Conservation (phyloP, 768 basidiomycete species). For the Mrakia hoshinonis region DNA sequence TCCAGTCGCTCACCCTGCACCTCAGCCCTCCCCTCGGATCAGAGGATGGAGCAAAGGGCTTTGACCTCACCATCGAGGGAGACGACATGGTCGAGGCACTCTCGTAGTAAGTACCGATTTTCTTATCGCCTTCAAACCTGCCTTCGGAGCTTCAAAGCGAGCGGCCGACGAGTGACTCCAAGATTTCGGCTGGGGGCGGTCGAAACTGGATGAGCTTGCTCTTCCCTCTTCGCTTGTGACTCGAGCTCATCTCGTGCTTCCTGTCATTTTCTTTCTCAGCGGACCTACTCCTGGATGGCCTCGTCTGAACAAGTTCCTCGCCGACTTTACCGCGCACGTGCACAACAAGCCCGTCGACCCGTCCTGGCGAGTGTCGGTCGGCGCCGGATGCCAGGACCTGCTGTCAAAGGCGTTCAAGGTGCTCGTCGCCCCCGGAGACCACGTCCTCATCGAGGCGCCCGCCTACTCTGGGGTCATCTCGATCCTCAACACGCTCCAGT, state of each 20-base stretch:
- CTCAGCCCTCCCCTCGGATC: constrained; percentile 40
- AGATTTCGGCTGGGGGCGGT: background rate
- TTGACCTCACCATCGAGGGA: constrained; percentile 51
- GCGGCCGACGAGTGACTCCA: too few relatives aligned
- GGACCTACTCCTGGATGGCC: constrained; percentile 10
- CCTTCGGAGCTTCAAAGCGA: too few relatives aligned
- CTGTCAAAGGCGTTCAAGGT: constrained; percentile 70
- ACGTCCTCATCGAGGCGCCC: constrained; percentile 71
- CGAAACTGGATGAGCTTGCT: background rate
- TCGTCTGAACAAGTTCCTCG: constrained; percentile 26
- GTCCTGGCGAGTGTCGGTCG: constrained; percentile 64
- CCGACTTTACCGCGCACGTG: constrained; percentile 29
- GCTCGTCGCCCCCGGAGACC: constrained; percentile 68
- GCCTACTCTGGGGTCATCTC: constrained; percentile 50
- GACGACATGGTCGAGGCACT: constrained; percentile 53
- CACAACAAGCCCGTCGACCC: constrained; percentile 39
- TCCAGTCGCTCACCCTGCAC: constrained; percentile 60
- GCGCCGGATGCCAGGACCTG: constrained; percentile 79
- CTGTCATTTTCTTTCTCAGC: background rate
- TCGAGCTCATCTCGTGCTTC: background rate
- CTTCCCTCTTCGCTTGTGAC: background rate
- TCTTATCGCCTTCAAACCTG: too few relatives aligned
- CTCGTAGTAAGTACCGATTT: background rate
- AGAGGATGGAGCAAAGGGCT: constrained; percentile 40
- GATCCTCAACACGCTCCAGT: constrained; percentile 34